Percentiles rank a stretch among this genome's conserved stretches.
phyloP scores from a whole-genome alignment of 441 rosid genomes.

The Metrosideros polymorpha region DNA sequence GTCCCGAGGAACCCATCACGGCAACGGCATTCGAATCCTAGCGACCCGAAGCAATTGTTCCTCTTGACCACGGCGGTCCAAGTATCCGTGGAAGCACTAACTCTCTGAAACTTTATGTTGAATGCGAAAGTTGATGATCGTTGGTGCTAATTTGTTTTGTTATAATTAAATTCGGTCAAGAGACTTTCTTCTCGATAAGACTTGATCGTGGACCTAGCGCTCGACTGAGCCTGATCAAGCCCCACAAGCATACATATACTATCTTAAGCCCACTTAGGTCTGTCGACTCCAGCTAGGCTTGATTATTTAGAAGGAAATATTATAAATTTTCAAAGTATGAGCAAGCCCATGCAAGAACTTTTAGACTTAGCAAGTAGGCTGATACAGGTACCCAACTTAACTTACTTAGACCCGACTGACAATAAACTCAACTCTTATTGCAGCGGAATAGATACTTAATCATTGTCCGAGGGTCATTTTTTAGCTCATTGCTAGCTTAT shows the following conservation, averaged over 20 bases:
- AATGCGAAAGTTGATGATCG: not conserved
- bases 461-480: too few species aligned
- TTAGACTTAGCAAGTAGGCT: accelerated
- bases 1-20: not conserved
- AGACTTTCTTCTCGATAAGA: too few species aligned
- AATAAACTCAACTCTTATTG: too few species aligned
- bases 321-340: not conserved
- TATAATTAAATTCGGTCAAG: not conserved
- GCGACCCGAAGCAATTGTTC: accelerated
- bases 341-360: not conserved
- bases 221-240: too few species aligned
- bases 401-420: too few species aligned
- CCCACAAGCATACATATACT: not conserved
- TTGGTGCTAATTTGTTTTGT: not conserved
- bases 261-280: too few species aligned
- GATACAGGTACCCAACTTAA: not conserved
- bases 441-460: too few species aligned
- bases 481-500: too few species aligned
- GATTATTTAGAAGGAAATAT: too few species aligned
- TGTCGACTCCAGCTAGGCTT: too few species aligned
- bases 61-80: not conserved
- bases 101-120: not conserved
- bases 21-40: accelerated
- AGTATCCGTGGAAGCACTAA: not conserved
- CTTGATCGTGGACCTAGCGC: too few species aligned